Evolutionary conservation across 768 basidiomycete species (phyloP).

Genomic region (Fomitopsis pulvina): DNA sequence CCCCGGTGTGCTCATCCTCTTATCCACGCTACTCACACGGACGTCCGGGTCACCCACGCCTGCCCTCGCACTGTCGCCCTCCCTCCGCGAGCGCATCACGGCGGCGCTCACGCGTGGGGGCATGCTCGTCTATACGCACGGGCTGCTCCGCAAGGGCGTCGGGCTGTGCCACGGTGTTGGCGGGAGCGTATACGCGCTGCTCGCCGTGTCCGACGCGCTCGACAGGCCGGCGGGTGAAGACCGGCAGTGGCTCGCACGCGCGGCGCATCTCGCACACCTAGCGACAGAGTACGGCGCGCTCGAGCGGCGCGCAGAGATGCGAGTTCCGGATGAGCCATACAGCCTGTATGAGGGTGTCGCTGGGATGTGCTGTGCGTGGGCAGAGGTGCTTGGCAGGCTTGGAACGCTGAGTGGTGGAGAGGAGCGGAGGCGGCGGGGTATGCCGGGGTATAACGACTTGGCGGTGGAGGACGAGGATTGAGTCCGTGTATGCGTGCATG

Average conservation of each 20-base stretch:
- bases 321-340: slow-evolving; percentile 42
- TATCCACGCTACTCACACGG: slow-evolving; percentile 37
- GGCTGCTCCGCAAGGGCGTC: slow-evolving; percentile 49
- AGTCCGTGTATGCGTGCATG: too few relatives aligned
- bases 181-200: slow-evolving; percentile 46
- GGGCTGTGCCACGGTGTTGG: slow-evolving; percentile 55
- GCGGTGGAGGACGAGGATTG: too few relatives aligned
- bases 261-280: slow-evolving; percentile 42
- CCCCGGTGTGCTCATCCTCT: slow-evolving; percentile 40
- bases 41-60: slow-evolving; percentile 11
- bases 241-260: slow-evolving; percentile 29
- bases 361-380: slow-evolving; percentile 55
- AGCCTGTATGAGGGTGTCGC: slow-evolving; percentile 54
- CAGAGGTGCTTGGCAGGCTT: slow-evolving; percentile 27
- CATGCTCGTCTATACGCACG: slow-evolving; percentile 37
- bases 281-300: slow-evolving; percentile 30
- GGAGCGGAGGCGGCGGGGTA: slow-evolving; percentile 8
- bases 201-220: slow-evolving; percentile 41
- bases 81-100: slow-evolving; percentile 22
- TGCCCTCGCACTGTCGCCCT: slow-evolving; percentile 16
- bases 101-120: slow-evolving; percentile 34
- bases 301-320: slow-evolving; percentile 35
- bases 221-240: slow-evolving; percentile 19
- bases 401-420: neutral
- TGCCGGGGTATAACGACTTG: slow-evolving; percentile 22